phyloP scores from a whole-genome alignment of 768 basidiomycete genomes.

The Suillus decipiens region DNA sequence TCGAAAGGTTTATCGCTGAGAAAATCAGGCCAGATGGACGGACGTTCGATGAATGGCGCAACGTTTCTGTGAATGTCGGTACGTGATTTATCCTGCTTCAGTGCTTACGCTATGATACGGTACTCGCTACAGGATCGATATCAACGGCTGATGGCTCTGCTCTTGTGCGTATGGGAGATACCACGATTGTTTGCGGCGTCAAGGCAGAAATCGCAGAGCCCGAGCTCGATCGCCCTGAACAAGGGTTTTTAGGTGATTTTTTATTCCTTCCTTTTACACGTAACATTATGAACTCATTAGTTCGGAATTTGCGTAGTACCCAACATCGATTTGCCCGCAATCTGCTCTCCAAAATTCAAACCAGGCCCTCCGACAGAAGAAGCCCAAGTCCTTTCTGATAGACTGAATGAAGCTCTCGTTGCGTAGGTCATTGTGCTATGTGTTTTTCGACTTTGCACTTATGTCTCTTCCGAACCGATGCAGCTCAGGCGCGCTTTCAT shows the following conservation, averaged over 20 bases:
- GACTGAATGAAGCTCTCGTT: conserved; percentile 75
- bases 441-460: conserved; percentile 1
- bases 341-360: conserved; percentile 93
- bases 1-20: conserved; percentile 82
- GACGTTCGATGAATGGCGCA: conserved; percentile 65
- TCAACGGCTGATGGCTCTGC: conserved; percentile 93
- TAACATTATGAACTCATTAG: neutral
- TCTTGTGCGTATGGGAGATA: conserved; percentile 86
- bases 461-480: neutral
- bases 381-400: conserved; percentile 86
- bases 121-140: conserved; percentile 69
- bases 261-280: conserved; percentile 1
- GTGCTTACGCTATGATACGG: neutral
- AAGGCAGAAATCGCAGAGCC: conserved; percentile 96
- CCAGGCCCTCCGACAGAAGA: conserved; percentile 95
- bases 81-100: conserved; percentile 28
- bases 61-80: conserved; percentile 81
- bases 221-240: conserved; percentile 68
- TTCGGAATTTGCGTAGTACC: conserved; percentile 58
- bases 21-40: conserved; percentile 84
- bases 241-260: conserved; percentile 80
- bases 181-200: conserved; percentile 95
- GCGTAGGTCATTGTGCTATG: conserved; percentile 50
- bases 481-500: conserved; percentile 69
- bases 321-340: conserved; percentile 90